A percentile compares a stretch with the other conserved stretches of the same genome.
phyloP scores from a whole-genome alignment of 108 stramenopile genomes.

The Cyclotella choctawhatcheeana region DNA sequence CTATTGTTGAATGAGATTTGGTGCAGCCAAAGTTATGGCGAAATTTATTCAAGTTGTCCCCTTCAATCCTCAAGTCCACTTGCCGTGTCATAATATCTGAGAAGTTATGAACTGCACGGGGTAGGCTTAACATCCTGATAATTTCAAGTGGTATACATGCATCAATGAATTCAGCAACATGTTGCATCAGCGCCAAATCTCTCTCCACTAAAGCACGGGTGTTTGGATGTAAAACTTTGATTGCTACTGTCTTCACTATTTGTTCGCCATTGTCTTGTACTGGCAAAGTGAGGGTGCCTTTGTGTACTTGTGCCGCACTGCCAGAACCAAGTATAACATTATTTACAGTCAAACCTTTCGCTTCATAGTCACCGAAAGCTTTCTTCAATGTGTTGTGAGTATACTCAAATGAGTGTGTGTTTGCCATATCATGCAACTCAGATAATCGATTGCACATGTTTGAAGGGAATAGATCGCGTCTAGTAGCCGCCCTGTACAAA shows the following conservation, averaged over 20 bases:
- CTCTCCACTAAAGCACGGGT: constrained; percentile 64
- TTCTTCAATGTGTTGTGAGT: constrained; percentile 65
- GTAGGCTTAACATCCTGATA: constrained; percentile 77
- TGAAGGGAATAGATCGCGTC: constrained; percentile 87
- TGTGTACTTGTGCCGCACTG: constrained; percentile 90
- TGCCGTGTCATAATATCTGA: constrained; percentile 66
- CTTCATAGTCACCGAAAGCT: constrained; percentile 80
- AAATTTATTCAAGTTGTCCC: constrained; percentile 64
- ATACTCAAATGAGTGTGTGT: constrained; percentile 70
- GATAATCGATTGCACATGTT: constrained; percentile 72
- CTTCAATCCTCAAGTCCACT: constrained; percentile 83
- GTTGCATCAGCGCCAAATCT: constrained; percentile 74
- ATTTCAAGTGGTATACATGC: constrained; percentile 60
- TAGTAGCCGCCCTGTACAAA: constrained; percentile 66
- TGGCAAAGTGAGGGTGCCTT: constrained; percentile 46
- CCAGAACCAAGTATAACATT: constrained; percentile 82
- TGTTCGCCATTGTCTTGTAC: background rate
- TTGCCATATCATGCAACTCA: constrained; percentile 67
- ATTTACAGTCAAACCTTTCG: constrained; percentile 52
- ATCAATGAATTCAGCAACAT: constrained; percentile 64
- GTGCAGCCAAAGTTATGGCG: constrained; percentile 73
- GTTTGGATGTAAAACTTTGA: constrained; percentile 89
- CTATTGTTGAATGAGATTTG: constrained; percentile 28
- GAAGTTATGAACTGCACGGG: constrained; percentile 78
- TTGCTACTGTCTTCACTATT: constrained; percentile 57